Evolutionary conservation across 495 filamentous ascomycete species (phyloP), one percentile per base, ranked within the genome.

Genomic region (Ramalina peruviana): DNA sequence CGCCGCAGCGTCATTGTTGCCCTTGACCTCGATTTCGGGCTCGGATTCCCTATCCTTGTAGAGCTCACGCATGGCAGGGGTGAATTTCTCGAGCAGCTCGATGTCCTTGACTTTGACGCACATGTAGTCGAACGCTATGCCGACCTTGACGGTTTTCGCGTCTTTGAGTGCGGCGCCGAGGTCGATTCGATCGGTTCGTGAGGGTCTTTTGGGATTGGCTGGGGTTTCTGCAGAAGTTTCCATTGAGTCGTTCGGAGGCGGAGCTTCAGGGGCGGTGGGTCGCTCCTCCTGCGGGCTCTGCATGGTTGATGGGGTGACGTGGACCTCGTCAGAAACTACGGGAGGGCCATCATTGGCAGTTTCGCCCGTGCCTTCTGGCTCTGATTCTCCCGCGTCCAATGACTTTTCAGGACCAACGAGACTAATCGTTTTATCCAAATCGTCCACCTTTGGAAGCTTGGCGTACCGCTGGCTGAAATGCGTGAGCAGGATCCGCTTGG

Each of bases 391-490:
- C 0, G 62, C 63, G 36, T 68, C 62, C 47, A 60, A 59, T 3
- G 43, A 36, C 13, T 56, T 50, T 16, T 58, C 56, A 9, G 55
- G 40, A 11, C 20, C 30, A 6, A 56, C 13, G 3, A 30, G 12
- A 33, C 30, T 33, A 33, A 33, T 40, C n/a, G 19, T 27, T 10
- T 25, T 0, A 11, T 52, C 43, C 48, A 68, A 33, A 46, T 63
- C 59, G 46, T 69, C 63, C 23, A 83, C 63, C 10, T 72, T 63
- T 6, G 83, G 80, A 21, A 90, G 59, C 67, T 96, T 95, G 58
- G 87, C 85, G 64, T 98, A 98, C n/a, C 92, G 72, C 64, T 98
- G 92, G 27, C 79, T 85, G 66, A 98, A 98, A 66, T 98, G 92
- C 20, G 93, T 97, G 39, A 98, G 70, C 48, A 96, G 57, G 16